Base-by-base conservation (phyloP, 352 stramenopile genomes). In the Globisporangium abappressorium region DNA sequence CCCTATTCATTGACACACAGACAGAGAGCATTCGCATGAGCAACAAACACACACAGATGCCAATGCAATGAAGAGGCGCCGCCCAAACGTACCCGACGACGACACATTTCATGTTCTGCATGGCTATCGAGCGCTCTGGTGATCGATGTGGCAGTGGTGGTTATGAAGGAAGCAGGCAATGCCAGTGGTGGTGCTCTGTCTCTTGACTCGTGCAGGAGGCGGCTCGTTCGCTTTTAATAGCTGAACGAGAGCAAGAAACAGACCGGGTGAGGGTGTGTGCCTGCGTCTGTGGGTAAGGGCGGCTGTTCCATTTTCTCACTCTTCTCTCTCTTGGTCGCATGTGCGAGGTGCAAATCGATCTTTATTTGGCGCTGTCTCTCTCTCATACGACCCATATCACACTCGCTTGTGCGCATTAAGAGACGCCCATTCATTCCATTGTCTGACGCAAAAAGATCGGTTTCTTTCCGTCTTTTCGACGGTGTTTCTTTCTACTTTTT, bases 91-190 rank as follows among this genome's bases (percentile, higher is more conserved):
- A 93, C 83, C 87, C 90, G 47, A 95, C 90, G 59, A 97, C 85
- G 56, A 98, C 93, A 73, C 93, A 98, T 79, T 98, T 98, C 83
- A 98, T 98, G 81, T 97, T 98, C 82, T 98, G 93, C 91, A 98
- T 98, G 61, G 70, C 70, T 66, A 18, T 64, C 20, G 11, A 56
- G 38, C 9, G 49, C 3, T 15, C 28, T 65, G 28, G 20, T 36
- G 43, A n/a, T 47, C 14, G 26, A 5, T 62, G 12, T 57, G 61
- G 2, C 38, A 12, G 20, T 46, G 28, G 14, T 30, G 49, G 49
- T 56, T 18, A 20, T 56, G n/a, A 24, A 9, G 49, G n/a, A 24
- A 15, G 7, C 12, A 24, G 24, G 15, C 15, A 59, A 11, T 38
- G 4, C 3, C 9, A 33, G 3, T 26, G 28, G 6, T 41, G 15